Evolutionary conservation across 2,329 filamentous ascomycete genomes (phyloP).

Genomic region (Fusarium sp.): DNA sequence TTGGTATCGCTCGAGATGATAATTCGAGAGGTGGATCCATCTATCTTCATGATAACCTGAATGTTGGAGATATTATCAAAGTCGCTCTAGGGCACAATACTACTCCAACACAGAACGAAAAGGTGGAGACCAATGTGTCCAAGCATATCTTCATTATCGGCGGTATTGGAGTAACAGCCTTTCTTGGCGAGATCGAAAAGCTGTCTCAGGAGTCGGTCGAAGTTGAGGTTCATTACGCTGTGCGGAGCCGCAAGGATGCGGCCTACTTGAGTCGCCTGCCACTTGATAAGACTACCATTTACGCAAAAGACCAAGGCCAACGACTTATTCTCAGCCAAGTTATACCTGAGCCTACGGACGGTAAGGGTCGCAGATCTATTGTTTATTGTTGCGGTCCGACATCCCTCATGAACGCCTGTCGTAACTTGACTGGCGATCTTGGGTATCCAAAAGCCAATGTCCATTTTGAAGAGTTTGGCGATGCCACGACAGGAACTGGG

Average conservation of each 20-base stretch:
- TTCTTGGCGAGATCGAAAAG: neutral
- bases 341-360: neutral
- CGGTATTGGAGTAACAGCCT: conserved; percentile 21
- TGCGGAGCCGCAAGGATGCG: conserved; percentile 7
- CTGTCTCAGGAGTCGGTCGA: neutral
- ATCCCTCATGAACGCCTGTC: conserved; percentile 4
- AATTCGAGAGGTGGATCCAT: conserved; percentile 21
- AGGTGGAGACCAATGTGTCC: too few species aligned
- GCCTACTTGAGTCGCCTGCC: conserved; percentile 15
- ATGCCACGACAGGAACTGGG: conserved; percentile 14
- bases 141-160: conserved; percentile 23
- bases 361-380: accelerated
- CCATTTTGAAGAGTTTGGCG: conserved; percentile 28
- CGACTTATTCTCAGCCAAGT: neutral
- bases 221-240: conserved; percentile 18
- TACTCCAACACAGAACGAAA: accelerated
- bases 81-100: neutral
- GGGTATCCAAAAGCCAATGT: neutral
- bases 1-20: conserved; percentile 11
- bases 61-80: conserved; percentile 9
- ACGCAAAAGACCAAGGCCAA: conserved; percentile 5
- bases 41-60: conserved; percentile 7
- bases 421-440: neutral
- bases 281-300: neutral
- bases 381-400: conserved; percentile 21